Percentiles rank a stretch among this genome's conserved stretches.
These are phyloP conservation scores for Cyberlindnera suaveolens DNA, from an alignment of 805 yeast species.

Conservation along the genomic window DNA sequence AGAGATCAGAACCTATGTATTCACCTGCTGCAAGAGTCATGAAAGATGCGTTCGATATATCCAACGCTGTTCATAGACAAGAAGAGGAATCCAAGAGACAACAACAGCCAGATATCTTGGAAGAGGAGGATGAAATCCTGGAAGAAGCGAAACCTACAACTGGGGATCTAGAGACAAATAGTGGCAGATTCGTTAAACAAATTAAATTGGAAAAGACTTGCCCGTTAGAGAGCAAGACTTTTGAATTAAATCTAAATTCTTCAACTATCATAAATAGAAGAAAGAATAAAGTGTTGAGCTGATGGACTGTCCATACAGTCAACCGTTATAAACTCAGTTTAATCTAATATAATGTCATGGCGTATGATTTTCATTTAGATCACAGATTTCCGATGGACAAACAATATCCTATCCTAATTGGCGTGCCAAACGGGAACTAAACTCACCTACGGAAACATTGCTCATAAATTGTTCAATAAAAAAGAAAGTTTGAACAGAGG, in stretches of 20 bases:
- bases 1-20: constrained; percentile 29
- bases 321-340: no score
- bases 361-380: no score
- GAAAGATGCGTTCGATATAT: constrained; percentile 81
- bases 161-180: constrained; percentile 15
- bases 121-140: constrained; percentile 23
- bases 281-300: constrained; percentile 22
- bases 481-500: no score
- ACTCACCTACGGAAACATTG: no score
- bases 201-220: constrained; percentile 9
- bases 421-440: no score
- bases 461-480: no score
- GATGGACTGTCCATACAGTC: not conserved
- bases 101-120: constrained; percentile 4
- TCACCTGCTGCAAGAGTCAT: constrained; percentile 76
- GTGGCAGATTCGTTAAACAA: constrained; percentile 16
- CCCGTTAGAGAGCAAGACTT: constrained; percentile 21
- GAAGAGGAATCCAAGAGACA: constrained; percentile 16
- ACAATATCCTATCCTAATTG: no score
- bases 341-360: no score
- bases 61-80: constrained; percentile 74
- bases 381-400: no score
- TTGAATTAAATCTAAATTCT: constrained; percentile 30
- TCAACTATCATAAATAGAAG: constrained; percentile 38
- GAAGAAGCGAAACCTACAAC: constrained; percentile 3